Evolutionary conservation across 2,329 filamentous ascomycete genomes (phyloP), one percentile per base, ranked within the genome.

Genomic region (Dactylellina parvicollis): DNA sequence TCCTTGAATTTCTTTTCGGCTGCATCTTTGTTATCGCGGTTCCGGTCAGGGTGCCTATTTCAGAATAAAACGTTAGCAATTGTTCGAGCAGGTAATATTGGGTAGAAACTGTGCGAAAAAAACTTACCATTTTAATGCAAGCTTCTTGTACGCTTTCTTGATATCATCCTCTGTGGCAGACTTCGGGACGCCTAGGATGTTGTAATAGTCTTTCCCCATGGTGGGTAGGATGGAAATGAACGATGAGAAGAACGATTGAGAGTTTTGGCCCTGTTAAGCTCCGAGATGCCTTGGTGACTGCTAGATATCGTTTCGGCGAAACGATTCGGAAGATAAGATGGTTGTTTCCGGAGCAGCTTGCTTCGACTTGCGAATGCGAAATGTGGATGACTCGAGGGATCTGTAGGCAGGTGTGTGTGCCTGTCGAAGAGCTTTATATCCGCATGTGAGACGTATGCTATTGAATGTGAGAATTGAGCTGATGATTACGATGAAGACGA

Each of bases 201-300:
- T 97, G 85, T 99, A 99, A 83, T 96, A 98, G 80, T 99, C 95
- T 83, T 99, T 99, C 74, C 95, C 87, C 83, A 94, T 91, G n/a
- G 47, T 57, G 36, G 36, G n/a, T n/a, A 47, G 14, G 44, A 50
- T 42, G 36, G 28, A 44, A 20, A 28, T 14, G 38, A 24, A 40
- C 3, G 18, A 22, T 18, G 1, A n/a, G 26, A 52, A 10, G 7
- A 2, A 8, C 1, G 42, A 5, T 10, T 12, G 20, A 8, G n/a
- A 46, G 12, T 3, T 46, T 20, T 18, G 12, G n/a, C n/a, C n/a
- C n/a, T n/a, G n/a, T n/a, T n/a, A n/a, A n/a, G n/a, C n/a, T n/a
- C n/a, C n/a, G n/a, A 32, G 30, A 32, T 32, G 12, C 5, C 12
- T 32, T 32, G 30, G 30, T 32, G 30, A 32, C 30, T 32, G 30